Conservation (phyloP, 805 yeast species). For the Monosporozyma siamensis region DNA sequence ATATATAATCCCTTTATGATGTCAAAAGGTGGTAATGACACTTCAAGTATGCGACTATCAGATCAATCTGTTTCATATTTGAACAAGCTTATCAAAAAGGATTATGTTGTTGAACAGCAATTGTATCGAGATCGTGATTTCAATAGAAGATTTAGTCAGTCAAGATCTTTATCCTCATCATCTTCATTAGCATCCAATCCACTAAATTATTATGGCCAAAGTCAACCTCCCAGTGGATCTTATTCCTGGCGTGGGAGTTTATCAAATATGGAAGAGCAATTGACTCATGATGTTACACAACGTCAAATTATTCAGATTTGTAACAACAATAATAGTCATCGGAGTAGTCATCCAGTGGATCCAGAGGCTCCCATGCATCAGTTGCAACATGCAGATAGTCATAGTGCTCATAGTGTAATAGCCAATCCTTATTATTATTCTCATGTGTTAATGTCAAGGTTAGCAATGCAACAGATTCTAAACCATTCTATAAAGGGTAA, state of each 20-base stretch:
- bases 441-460: conserved; percentile 41
- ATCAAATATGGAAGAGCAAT: neutral
- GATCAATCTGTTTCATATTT: neutral
- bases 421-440: conserved; percentile 9
- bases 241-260: neutral
- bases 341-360: no score
- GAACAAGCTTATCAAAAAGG: neutral
- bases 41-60: neutral
- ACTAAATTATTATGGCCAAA: neutral
- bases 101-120: neutral
- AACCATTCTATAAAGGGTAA: conserved; percentile 80
- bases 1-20: neutral
- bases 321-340: neutral
- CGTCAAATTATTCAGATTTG: neutral
- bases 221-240: neutral
- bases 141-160: neutral
- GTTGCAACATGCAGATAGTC: neutral
- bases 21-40: neutral
- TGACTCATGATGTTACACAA: neutral
- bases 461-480: conserved; percentile 68
- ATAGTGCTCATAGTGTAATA: neutral
- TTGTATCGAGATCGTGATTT: neutral
- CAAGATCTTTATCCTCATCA: neutral
- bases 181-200: neutral
- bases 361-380: no score